These are phyloP conservation scores for Hypoxylon subgilvum DNA, from an alignment of 495 filamentous ascomycete genomes.

Conservation along the genomic window DNA sequence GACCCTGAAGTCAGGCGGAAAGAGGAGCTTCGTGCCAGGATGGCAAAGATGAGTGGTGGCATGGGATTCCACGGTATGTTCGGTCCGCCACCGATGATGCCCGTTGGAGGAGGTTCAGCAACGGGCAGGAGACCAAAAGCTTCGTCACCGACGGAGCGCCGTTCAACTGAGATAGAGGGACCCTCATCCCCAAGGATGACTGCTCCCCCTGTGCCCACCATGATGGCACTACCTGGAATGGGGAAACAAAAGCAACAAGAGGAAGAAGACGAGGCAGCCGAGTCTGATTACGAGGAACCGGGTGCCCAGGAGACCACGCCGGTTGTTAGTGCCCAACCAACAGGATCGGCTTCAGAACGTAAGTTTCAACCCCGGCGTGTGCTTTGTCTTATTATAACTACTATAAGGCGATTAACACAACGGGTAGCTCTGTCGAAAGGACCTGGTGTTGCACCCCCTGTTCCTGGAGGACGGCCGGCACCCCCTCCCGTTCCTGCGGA, in stretches of 20 bases:
- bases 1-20: constrained; percentile 87
- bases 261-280: constrained; percentile 52
- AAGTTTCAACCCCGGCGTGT: constrained; percentile 27
- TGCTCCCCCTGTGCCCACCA: constrained; percentile 71
- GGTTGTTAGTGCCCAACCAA: constrained; percentile 44
- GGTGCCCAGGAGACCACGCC: constrained; percentile 39
- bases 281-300: constrained; percentile 47
- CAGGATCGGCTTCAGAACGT: constrained; percentile 57
- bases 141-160: constrained; percentile 50
- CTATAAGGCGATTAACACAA: constrained; percentile 45
- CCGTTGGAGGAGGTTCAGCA: constrained; percentile 60
- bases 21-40: constrained; percentile 88
- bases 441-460: constrained; percentile 58
- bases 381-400: constrained; percentile 41
- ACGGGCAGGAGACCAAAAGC: constrained; percentile 70
- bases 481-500: constrained; percentile 73
- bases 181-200: constrained; percentile 50
- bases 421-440: constrained; percentile 44
- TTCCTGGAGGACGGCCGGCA: constrained; percentile 67
- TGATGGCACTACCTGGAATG: constrained; percentile 80
- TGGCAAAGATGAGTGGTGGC: constrained; percentile 98
- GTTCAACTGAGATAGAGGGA: constrained; percentile 56
- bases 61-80: constrained; percentile 98
- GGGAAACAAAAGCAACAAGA: constrained; percentile 47
- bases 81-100: constrained; percentile 75